Evolutionary conservation across 371 early-diverging fungal genomes (phyloP).

Genomic region (Hamiltosporidium magnivora): DNA sequence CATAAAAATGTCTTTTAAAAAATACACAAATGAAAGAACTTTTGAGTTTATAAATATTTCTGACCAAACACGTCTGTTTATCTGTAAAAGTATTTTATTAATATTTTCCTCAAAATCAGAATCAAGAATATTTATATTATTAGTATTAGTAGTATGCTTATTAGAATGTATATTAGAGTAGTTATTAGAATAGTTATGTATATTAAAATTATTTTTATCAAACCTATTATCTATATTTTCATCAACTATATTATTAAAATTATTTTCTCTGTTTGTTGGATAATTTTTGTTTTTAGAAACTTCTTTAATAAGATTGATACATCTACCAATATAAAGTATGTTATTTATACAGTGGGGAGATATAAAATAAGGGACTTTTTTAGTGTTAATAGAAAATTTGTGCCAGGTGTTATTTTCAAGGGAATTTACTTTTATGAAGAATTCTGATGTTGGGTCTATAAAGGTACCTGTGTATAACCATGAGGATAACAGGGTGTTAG

Average conservation of each 20-base stretch:
- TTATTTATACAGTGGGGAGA: conserved; percentile 9
- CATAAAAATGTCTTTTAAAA: conserved; percentile 21
- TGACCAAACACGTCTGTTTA: conserved; percentile 10
- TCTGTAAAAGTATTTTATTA: not conserved
- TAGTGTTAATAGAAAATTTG: conserved; percentile 22
- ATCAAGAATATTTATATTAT: too few relatives aligned
- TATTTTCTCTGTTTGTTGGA: not conserved
- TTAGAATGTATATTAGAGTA: too few relatives aligned
- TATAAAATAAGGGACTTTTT: conserved; percentile 23
- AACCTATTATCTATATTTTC: not conserved
- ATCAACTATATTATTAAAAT: not conserved
- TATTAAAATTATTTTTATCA: too few relatives aligned
- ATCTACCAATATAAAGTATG: conserved; percentile 38
- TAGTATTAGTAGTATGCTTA: too few relatives aligned
- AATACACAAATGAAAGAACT: not conserved
- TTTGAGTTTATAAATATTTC: conserved; percentile 18
- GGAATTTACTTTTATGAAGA: conserved; percentile 18
- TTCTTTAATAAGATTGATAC: conserved; percentile 8
- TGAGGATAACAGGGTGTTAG: not conserved
- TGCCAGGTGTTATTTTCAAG: conserved; percentile 4
- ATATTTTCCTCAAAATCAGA: too few relatives aligned
- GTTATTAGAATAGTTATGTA: too few relatives aligned
- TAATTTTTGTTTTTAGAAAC: not conserved
- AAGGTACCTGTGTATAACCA: conserved; percentile 1
- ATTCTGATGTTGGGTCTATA: conserved; percentile 18